Base-by-base conservation (phyloP, 805 yeast species). In the Wickerhamiella bombiphila region DNA sequence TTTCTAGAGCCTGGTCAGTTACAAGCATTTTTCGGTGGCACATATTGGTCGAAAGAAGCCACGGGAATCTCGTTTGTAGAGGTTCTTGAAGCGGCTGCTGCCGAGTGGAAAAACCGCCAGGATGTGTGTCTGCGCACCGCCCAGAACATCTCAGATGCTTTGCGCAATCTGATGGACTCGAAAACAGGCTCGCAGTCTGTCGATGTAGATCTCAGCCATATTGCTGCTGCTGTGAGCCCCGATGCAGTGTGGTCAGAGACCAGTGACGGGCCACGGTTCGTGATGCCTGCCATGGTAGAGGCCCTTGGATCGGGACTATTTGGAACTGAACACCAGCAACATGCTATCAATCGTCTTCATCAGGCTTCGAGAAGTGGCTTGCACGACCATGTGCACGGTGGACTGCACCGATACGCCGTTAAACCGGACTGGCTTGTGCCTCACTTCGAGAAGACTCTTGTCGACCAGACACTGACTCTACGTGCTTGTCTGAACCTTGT, bases 401-500 rank as follows among this genome's bases (percentile, higher is more conserved):
- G 66, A 19, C 55, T 59, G 36, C 46, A 57, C 17, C 36, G 61
- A 20, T 60, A 58, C 43, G 57, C 64, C 0, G 57, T 57, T 14
- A 54, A 63, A 8, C 51, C 50, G 3, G 65, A 61, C 38, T 61
- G 65, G 65, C 51, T 51, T 25, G 44, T 61, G 26, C 66, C 66
- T 2, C 60, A 57, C 32, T 58, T 61, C 44, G 62, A 58, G 34
- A 61, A 61, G 41, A 55, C 57, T 55, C 51, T 60, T 18, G 51
- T 50, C 34, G 64, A 59, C 31, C 65, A 61, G 41, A 59, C 60
- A 1, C 44, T 53, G 22, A 41, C 61, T 22, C 48, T 61, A 25
- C 35, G 46, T 30, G 64, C 61, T 2, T 55, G 50, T 32, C 41
- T 51, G 3, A 56, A 53, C 14, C 13, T n/a, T 5, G n/a, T n/a